Percentiles rank a stretch among this genome's conserved stretches.
Evolutionary conservation across 2,329 filamentous ascomycete genomes (phyloP).

Genomic region (Monilinia laxa): DNA sequence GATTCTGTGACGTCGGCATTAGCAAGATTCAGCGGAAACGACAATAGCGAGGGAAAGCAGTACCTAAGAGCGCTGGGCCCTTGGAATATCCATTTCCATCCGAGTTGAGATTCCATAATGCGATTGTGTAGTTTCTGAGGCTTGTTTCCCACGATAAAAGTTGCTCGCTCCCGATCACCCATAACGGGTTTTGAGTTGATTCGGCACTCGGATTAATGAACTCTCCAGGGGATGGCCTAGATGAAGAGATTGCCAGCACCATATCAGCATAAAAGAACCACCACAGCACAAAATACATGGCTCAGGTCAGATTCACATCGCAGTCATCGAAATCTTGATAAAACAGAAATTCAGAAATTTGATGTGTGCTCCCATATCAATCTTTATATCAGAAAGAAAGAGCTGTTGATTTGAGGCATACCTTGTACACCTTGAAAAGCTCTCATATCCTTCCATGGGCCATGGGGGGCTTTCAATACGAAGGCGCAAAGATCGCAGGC

Average conservation of each 20-base stretch:
- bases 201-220: constrained; percentile 17
- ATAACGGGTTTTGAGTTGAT: constrained; percentile 10
- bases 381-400: constrained; percentile 4
- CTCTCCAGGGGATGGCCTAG: neutral
- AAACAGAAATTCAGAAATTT: neutral
- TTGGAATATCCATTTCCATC: constrained; percentile 6
- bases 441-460: neutral
- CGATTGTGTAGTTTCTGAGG: constrained; percentile 19
- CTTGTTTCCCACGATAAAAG: constrained; percentile 21
- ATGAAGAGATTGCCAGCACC: constrained; percentile 10
- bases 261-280: constrained; percentile 9
- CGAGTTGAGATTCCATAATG: constrained; percentile 18
- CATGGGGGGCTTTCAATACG: neutral
- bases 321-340: neutral
- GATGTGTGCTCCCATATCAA: neutral
- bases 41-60: neutral
- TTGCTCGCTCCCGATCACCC: constrained; percentile 17
- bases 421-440: neutral
- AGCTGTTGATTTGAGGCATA: neutral
- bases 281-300: constrained; percentile 1
- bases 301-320: neutral
- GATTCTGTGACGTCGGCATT: constrained; percentile 5
- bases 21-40: neutral
- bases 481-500: neutral
- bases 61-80: constrained; percentile 22